These are phyloP conservation scores for Taxillus chinensis DNA, from an alignment of 164 flowering plant genomes.

Conservation along the genomic window DNA sequence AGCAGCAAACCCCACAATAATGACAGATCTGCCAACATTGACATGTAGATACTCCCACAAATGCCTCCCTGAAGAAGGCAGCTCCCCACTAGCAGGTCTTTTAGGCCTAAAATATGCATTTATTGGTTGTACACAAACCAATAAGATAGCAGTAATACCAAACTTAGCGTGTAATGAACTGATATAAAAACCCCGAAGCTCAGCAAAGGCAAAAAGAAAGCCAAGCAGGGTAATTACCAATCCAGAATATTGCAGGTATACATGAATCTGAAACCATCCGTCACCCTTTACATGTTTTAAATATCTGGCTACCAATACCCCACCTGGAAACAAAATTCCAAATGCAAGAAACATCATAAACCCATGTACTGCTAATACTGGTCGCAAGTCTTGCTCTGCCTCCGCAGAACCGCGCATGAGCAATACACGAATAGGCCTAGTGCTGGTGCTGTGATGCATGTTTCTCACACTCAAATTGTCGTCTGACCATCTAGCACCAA, in stretches of 20 bases:
- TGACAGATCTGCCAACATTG: conserved; percentile 58
- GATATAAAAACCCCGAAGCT: conserved; percentile 70
- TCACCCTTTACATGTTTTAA: conserved; percentile 85
- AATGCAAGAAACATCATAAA: conserved; percentile 99
- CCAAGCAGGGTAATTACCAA: conserved; percentile 71
- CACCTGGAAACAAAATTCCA: conserved; percentile 94
- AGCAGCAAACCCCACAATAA: conserved; percentile 63
- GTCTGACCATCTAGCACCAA: conserved; percentile 84
- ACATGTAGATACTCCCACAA: conserved; percentile 82
- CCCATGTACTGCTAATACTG: conserved; percentile 95
- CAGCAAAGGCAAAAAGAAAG: conserved; percentile 91
- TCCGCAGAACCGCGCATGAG: conserved; percentile 92
- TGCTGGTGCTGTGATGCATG: conserved; percentile 79
- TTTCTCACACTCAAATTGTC: conserved; percentile 59
- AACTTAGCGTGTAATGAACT: conserved; percentile 82
- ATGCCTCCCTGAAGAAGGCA: conserved; percentile 39
- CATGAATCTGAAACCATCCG: conserved; percentile 87
- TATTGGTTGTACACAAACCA: conserved; percentile 68
- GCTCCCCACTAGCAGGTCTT: conserved; percentile 50
- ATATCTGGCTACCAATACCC: conserved; percentile 85
- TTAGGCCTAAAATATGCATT: conserved; percentile 79
- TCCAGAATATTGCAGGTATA: conserved; percentile 91
- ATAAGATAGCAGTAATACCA: conserved; percentile 56
- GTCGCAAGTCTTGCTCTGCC: conserved; percentile 89
- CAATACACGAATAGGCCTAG: conserved; percentile 61